Evolutionary conservation across 1,139 yeast genomes (phyloP), one percentile per base, ranked within the genome.

Genomic region (Suhomyces wounanorum): DNA sequence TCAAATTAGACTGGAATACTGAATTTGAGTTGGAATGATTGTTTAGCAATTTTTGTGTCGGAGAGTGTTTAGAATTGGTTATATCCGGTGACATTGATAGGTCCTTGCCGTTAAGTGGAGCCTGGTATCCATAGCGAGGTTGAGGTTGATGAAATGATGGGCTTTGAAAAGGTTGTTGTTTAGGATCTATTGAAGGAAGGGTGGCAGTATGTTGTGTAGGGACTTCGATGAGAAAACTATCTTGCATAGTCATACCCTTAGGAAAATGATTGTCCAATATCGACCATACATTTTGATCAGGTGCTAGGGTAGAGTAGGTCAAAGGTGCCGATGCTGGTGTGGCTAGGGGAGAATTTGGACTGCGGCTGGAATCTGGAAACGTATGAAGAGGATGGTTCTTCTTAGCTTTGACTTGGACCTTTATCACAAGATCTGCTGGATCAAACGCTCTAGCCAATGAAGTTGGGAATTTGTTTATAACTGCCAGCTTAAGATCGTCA

Each of bases 401-500:
- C 23, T 47, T 47, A 17, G 38, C 30, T 16, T 31, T 48, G 16
- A 28, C 17, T 13, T 31, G 53, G 57, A 79, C 56, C 47, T 68
- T 82, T 14, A 83, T 65, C 0, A 72, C 53, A 31, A 84, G 63
- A 57, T 89, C 96, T 0, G 95, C 85, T 0, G 94, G 89, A 62
- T 89, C 96, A 52, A 74, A 79, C 16, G 67, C 63, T 44, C 78
- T 68, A 0, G 85, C 94, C 48, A 89, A 69, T 0, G 90, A 75
- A 39, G 84, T 84, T 11, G 96, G 95, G 59, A 82, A 89, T 60
- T 85, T 86, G 50, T 69, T 72, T 46, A 83, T 65, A 0, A 88
- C 77, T 50, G 81, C 74, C 23, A 77, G 70, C 61, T 89, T 89
- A 59, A 89, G 72, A 63, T 89, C 96, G 63, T 89, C 96, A 5